Evolutionary conservation across 176 grass and related monocot genomes (phyloP).

Genomic region (Coix lacrymajobi): DNA sequence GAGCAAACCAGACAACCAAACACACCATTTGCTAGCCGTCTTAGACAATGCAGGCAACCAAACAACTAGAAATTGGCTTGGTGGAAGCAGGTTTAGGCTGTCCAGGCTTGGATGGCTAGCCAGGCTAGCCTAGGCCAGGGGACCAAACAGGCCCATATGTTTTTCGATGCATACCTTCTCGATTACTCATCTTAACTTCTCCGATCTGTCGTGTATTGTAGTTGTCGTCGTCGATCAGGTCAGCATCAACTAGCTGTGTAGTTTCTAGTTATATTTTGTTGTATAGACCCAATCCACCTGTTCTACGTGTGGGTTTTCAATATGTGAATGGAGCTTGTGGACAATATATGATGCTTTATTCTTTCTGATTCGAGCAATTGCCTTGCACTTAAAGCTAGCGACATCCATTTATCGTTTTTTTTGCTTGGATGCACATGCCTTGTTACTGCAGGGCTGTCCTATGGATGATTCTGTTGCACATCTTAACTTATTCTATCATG

Average conservation of each 20-base stretch:
- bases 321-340: background rate
- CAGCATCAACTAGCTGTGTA: background rate
- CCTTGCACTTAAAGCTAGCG: background rate
- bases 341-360: background rate
- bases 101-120: no score
- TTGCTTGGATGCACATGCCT: background rate
- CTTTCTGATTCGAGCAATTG: conserved; percentile 1
- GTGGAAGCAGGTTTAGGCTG: no score
- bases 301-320: background rate
- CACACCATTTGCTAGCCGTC: no score
- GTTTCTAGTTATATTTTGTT: conserved; percentile 12
- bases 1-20: no score
- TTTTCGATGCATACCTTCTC: background rate
- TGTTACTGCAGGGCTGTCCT: background rate
- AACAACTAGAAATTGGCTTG: no score
- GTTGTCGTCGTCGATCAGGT: conserved; percentile 4
- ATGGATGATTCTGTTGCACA: background rate
- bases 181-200: background rate
- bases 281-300: background rate
- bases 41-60: no score
- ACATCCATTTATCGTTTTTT: background rate
- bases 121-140: no score
- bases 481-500: background rate
- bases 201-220: background rate
- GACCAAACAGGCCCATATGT: background rate